Conservation (phyloP, 2,329 filamentous ascomycete genomes). For the Harringtonia aguacate region DNA sequence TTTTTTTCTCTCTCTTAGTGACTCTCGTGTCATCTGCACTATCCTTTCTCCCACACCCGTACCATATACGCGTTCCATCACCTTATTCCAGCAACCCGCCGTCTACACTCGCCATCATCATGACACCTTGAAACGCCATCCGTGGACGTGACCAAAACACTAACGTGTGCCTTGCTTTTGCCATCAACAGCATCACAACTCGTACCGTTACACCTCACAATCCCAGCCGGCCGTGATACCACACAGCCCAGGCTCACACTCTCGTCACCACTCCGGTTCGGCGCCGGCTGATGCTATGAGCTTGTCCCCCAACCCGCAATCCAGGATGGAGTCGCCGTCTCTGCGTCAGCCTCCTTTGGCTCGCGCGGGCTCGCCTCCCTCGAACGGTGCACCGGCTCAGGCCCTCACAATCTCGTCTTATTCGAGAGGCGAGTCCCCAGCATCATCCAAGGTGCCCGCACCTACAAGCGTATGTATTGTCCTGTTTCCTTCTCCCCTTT, state of each 20-base stretch:
- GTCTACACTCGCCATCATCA: conserved; percentile 1
- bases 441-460: conserved; percentile 28
- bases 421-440: conserved; percentile 28
- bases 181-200: conserved; percentile 34
- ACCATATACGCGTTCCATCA: conserved; percentile 8
- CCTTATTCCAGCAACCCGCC: conserved; percentile 8
- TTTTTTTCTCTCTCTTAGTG: neutral
- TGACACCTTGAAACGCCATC: conserved; percentile 2
- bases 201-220: conserved; percentile 35
- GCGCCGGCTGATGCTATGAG: conserved; percentile 15
- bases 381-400: conserved; percentile 27
- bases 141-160: conserved; percentile 1
- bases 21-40: conserved; percentile 1
- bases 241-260: conserved; percentile 39
- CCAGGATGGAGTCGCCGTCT: conserved; percentile 36
- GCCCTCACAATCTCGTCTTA: conserved; percentile 21
- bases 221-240: conserved; percentile 39
- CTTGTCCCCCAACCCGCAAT: conserved; percentile 25
- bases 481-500: neutral
- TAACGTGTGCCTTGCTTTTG: conserved; percentile 7
- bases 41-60: too few relatives aligned
- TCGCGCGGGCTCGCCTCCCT: conserved; percentile 22
- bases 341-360: conserved; percentile 31
- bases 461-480: conserved; percentile 24
- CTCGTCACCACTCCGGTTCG: conserved; percentile 19